phyloP scores from a whole-genome alignment of 805 yeast genomes.

The Candida hungchunana region DNA sequence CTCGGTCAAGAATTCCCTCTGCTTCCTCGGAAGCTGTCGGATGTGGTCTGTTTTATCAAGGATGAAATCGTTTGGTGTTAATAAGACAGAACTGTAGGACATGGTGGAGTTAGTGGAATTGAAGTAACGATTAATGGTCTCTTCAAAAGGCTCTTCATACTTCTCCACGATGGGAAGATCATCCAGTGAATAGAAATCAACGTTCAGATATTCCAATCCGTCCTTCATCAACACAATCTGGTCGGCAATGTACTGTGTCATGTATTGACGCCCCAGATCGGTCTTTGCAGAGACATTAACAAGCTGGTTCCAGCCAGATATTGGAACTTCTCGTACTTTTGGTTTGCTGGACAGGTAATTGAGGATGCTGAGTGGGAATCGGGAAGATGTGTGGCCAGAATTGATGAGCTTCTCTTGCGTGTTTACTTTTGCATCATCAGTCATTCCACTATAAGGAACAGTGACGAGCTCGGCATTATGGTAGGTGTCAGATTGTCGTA shows the following conservation, averaged over 20 bases:
- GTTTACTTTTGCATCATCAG: too few relatives aligned
- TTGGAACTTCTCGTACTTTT: constrained; percentile 6
- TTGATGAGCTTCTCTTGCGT: constrained; percentile 1
- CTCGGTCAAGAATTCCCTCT: constrained; percentile 1
- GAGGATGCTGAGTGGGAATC: constrained; percentile 8
- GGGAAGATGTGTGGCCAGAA: constrained; percentile 7
- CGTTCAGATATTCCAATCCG: constrained; percentile 4
- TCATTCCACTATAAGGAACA: constrained; percentile 7
- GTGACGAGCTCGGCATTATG: constrained; percentile 8
- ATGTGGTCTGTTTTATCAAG: constrained; percentile 10
- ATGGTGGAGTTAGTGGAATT: not conserved
- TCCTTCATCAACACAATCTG: constrained; percentile 19
- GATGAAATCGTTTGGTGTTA: constrained; percentile 16
- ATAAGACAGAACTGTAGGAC: constrained; percentile 5
- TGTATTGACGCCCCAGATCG: constrained; percentile 13
- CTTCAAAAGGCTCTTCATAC: constrained; percentile 1
- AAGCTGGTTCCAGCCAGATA: constrained; percentile 16
- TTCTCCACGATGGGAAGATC: too few relatives aligned
- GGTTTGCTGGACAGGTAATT: not conserved
- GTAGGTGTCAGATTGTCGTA: not conserved
- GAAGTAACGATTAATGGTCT: constrained; percentile 2
- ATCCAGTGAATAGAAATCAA: constrained; percentile 1
- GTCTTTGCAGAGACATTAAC: constrained; percentile 17
- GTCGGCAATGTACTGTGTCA: constrained; percentile 9
- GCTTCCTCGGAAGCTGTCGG: constrained; percentile 3